Conservation (phyloP, 768 basidiomycete species). For the Pleurotus salmoneostramineus region DNA sequence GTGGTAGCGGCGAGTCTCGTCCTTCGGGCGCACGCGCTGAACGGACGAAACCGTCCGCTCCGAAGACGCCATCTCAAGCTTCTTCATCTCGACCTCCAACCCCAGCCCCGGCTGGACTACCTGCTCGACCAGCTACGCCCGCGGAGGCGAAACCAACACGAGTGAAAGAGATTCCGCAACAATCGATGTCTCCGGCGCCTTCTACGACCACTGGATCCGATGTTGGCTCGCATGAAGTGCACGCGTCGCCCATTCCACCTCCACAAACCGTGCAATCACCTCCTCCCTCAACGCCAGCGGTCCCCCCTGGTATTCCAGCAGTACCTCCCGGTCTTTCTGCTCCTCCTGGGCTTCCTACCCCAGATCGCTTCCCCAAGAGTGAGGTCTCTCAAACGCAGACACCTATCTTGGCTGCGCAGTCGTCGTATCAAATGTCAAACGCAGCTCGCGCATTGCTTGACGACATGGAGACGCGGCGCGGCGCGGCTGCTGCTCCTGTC, state of each 20-base stretch:
- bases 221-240: slow-evolving; percentile 39
- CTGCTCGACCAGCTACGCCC: slow-evolving; percentile 41
- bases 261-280: slow-evolving; percentile 28
- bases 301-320: slow-evolving; percentile 47
- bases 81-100: slow-evolving; percentile 63
- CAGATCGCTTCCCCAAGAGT: slow-evolving; percentile 43
- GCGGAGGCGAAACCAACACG: slow-evolving; percentile 34
- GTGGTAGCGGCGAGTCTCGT: slow-evolving; percentile 26
- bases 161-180: slow-evolving; percentile 25
- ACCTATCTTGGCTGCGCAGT: slow-evolving; percentile 47
- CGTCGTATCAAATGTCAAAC: slow-evolving; percentile 82
- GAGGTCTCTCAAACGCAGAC: slow-evolving; percentile 51
- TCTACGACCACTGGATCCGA: slow-evolving; percentile 52
- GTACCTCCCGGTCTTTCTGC: slow-evolving; percentile 26
- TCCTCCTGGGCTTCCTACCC: slow-evolving; percentile 63
- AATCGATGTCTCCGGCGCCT: slow-evolving; percentile 38
- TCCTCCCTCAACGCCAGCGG: slow-evolving; percentile 37
- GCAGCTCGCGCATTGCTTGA: slow-evolving; percentile 83
- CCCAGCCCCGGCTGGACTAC: slow-evolving; percentile 34
- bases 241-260: slow-evolving; percentile 31
- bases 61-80: slow-evolving; percentile 43
- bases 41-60: slow-evolving; percentile 28
- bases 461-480: slow-evolving; percentile 75
- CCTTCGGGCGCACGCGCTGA: slow-evolving; percentile 32
- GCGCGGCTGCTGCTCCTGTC: slow-evolving; percentile 41